Base-by-base conservation (phyloP, 768 basidiomycete genomes). In the Suillus luteus region DNA sequence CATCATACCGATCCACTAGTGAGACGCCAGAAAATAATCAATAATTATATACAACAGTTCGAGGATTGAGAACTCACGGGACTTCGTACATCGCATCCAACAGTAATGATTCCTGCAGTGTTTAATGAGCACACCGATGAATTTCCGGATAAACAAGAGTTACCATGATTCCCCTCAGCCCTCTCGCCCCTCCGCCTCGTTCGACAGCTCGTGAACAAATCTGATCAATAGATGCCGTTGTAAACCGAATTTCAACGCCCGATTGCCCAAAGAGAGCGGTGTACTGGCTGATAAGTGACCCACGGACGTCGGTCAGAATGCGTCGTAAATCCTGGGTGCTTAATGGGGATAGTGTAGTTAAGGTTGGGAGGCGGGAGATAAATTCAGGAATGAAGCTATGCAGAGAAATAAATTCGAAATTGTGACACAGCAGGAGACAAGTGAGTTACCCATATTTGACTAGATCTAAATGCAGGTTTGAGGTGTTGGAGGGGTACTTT, bases 71-170 rank as follows among this genome's bases (percentile, higher is more conserved):
- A 15, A 86, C 90, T 85, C 75, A 92, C 89, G 93, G 93, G 54
- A 89, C 89, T 79, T 94, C 91, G 71, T 93, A 96, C 95, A 97
- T 97, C 0, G 93, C 82, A 57, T 98, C 94, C 55, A 96, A 79
- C 58, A 99, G 77, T 3, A 96, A 73, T 24, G 82, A 74, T 77
- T 97, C 96, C 92, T 93, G 9, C 60, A n/a, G 46, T 19, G 52
- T 55, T 65, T 46, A 52, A 59, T 54, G 62, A 31, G 49, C 41
- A 14, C 12, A 51, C 46, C 24, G 27, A 35, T 64, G 49, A 64
- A 48, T 17, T 60, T 2, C 33, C 49, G 24, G 35, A 37, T 55
- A 48, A 27, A 59, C 38, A 27, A 52, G 15, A 17, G 33, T 66
- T 55, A 90, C 92, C 90, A 98, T 87, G 52, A 97, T 92, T 4